phyloP scores from a whole-genome alignment of 2,329 filamentous ascomycete species.

The Colletotrichum camelliae region DNA sequence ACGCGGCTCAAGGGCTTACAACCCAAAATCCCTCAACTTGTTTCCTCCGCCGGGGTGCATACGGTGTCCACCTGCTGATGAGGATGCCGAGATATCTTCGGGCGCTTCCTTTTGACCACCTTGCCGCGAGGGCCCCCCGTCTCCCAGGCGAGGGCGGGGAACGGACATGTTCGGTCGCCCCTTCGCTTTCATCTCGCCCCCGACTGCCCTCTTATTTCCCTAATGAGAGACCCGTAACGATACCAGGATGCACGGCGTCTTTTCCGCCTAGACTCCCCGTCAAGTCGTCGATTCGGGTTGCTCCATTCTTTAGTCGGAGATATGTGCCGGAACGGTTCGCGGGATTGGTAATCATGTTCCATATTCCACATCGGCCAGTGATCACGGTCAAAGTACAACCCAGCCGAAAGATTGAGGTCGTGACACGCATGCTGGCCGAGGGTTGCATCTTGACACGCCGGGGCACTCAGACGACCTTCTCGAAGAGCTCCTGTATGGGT shows the following conservation, averaged over 20 bases:
- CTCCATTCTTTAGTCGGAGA: neutral
- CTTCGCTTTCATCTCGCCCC: neutral
- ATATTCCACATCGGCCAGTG: neutral
- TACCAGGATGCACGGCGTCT: neutral
- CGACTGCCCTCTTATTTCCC: neutral
- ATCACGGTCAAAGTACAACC: neutral
- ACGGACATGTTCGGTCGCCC: neutral
- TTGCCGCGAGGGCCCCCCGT: neutral
- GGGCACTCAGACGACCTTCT: conserved; percentile 64
- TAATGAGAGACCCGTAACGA: neutral
- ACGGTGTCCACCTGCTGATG: neutral
- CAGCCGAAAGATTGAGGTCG: neutral
- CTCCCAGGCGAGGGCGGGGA: neutral
- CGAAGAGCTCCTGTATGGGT: conserved; percentile 85
- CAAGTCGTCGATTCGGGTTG: rapidly evolving
- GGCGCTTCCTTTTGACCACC: no score
- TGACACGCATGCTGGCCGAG: neutral
- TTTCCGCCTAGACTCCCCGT: neutral
- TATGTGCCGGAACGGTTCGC: neutral
- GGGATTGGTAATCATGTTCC: no score
- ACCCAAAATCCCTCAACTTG: neutral
- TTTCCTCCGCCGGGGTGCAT: neutral
- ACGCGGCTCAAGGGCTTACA: neutral
- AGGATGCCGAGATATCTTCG: neutral
- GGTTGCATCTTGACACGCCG: neutral